These are phyloP conservation scores for Ascochyta fabae DNA, from an alignment of 2,329 filamentous ascomycete species.

Conservation along the genomic window DNA sequence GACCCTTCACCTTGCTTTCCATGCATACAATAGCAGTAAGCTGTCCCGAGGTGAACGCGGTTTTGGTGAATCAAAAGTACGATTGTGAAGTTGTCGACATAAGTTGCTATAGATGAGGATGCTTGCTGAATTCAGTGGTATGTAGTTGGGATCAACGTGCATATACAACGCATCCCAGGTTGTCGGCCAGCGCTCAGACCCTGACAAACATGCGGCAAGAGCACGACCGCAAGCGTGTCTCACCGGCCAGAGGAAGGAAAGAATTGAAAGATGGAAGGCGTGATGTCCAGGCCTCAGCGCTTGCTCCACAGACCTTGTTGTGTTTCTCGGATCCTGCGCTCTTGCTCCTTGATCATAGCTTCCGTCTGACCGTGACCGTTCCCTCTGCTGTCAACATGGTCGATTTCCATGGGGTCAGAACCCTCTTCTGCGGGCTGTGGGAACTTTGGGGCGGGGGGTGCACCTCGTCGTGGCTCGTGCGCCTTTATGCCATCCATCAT, in stretches of 20 bases:
- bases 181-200: conserved; percentile 8
- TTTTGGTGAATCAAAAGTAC: not conserved
- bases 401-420: conserved; percentile 53
- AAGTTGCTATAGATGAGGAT: not conserved
- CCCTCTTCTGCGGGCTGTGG: conserved; percentile 44
- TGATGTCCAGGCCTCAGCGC: conserved; percentile 23
- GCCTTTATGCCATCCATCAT: conserved; percentile 69
- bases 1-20: conserved; percentile 2
- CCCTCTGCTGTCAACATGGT: conserved; percentile 61
- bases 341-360: conserved; percentile 66
- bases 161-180: conserved; percentile 2
- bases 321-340: conserved; percentile 65
- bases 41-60: not conserved
- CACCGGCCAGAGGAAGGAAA: not conserved
- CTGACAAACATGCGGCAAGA: not conserved
- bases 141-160: conserved; percentile 7
- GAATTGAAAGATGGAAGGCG: not conserved
- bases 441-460: conserved; percentile 39
- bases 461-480: conserved; percentile 57
- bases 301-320: conserved; percentile 63
- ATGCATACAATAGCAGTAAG: not conserved
- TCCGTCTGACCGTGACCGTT: conserved; percentile 68
- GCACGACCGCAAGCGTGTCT: not conserved
- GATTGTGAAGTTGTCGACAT: not conserved
- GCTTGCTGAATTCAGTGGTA: conserved; percentile 13